Evolutionary conservation across 164 flowering plant species (phyloP).

Genomic region (Aristolochia californica): DNA sequence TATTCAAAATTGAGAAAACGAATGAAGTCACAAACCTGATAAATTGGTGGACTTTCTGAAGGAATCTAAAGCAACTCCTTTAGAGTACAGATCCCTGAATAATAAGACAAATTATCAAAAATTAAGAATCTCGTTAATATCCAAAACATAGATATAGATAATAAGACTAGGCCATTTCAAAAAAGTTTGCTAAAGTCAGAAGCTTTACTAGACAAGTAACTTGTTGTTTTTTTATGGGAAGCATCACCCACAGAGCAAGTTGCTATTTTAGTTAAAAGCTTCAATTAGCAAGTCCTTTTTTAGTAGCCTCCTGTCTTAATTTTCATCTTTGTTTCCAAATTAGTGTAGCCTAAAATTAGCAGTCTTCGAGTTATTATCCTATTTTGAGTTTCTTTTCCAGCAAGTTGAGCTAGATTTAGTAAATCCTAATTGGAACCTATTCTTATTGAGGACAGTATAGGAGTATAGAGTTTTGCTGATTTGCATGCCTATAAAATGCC

Average conservation of each 20-base stretch:
- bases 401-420: too few relatives aligned
- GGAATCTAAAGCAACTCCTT: slow-evolving; percentile 42
- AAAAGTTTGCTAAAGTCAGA: too few relatives aligned
- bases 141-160: background rate
- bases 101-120: background rate
- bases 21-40: slow-evolving; percentile 29
- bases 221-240: too few relatives aligned
- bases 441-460: too few relatives aligned
- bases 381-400: too few relatives aligned
- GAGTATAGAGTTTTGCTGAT: too few relatives aligned
- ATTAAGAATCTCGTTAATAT: background rate
- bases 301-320: too few relatives aligned
- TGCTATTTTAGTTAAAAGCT: background rate
- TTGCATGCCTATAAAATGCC: too few relatives aligned
- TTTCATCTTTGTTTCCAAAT: too few relatives aligned
- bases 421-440: too few relatives aligned
- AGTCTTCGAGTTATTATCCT: too few relatives aligned
- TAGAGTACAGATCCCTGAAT: slow-evolving; percentile 76
- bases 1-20: background rate
- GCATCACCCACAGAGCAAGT: background rate
- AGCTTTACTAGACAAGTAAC: background rate
- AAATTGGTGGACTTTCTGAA: slow-evolving; percentile 44
- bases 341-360: too few relatives aligned
- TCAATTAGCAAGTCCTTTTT: background rate
- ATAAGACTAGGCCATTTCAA: background rate